Evolutionary conservation across 1,139 yeast genomes (phyloP).

Genomic region (Diutina siamensis): DNA sequence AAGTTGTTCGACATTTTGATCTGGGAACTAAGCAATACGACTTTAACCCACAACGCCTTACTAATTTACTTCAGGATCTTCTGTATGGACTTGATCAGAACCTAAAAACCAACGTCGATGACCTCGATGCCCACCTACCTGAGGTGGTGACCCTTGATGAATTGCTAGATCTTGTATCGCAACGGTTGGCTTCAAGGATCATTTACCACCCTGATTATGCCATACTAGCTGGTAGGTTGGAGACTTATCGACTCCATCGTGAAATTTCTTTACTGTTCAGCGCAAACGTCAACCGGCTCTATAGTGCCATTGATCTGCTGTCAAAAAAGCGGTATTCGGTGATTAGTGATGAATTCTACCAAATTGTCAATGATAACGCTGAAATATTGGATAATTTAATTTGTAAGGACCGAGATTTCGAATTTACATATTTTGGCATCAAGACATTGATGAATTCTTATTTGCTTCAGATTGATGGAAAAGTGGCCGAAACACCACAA

Average conservation of each 20-base stretch:
- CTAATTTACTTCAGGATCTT: neutral
- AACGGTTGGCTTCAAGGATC: neutral
- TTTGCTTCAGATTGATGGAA: constrained; percentile 55
- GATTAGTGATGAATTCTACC: constrained; percentile 7
- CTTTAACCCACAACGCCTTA: neutral
- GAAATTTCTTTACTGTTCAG: constrained; percentile 7
- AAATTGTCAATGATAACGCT: constrained; percentile 8
- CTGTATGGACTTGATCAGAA: neutral
- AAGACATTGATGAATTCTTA: constrained; percentile 82
- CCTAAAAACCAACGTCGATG: neutral
- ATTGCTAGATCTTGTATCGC: neutral
- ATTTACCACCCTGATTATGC: constrained; percentile 29
- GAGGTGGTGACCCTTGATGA: neutral
- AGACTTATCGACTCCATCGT: constrained; percentile 13
- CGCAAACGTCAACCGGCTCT: constrained; percentile 7
- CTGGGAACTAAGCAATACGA: neutral
- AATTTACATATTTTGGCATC: constrained; percentile 77
- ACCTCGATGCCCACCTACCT: neutral
- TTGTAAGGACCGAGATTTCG: constrained; percentile 36
- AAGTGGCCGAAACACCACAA: constrained; percentile 84
- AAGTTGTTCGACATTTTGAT: neutral
- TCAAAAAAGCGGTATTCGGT: constrained; percentile 7
- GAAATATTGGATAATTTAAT: constrained; percentile 7
- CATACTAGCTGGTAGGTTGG: constrained; percentile 35
- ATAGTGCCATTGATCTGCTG: constrained; percentile 7